Base-by-base conservation (phyloP, 768 basidiomycete genomes). In the Megacollybia marginata region DNA sequence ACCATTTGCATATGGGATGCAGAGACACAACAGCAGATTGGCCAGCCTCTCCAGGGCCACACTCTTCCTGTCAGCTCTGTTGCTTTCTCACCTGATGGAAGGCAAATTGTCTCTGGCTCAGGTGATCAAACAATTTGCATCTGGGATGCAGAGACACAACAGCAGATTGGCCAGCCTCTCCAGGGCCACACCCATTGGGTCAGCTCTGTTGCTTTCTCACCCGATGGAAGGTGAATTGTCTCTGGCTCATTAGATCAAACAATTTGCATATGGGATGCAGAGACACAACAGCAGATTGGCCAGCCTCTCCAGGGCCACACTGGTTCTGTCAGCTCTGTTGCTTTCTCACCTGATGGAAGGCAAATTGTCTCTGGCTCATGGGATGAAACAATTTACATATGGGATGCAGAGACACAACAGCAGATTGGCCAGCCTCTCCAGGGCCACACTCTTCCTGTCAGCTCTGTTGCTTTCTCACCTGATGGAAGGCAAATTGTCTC, bases 401-500 rank as follows among this genome's bases (percentile, higher is more conserved):
- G 23, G 23, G 23, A 28, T 45, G 54, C 62, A 9, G 15, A 19
- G 32, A 55, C 59, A 5, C 55, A 55, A 15, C 23, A 28, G 23
- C 23, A 28, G 23, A 28, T 28, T 28, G 23, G 23, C 6, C 23
- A 28, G 23, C 23, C 23, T 28, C 23, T 28, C 6, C 23, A 28
- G 23, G 23, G 23, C 23, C 6, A 28, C 23, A 28, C 23, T 28
- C 4, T 2, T 28, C 6, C 2, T 6, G 6, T 28, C 23, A 2
- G 2, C 4, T 28, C 23, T 28, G 23, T 28, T 28, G 55, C 59
- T 11, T 64, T 59, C 53, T 65, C 66, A 12, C 66, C 61, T 2
- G 60, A 64, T 46, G 63, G 57, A 9, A 52, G 18, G 12, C n/a
- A 35, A 13, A 46, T 66, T 40, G 57, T 55, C 5, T 65, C 67